Conservation (phyloP, 257 asterid species). For the Solanum rostratum region DNA sequence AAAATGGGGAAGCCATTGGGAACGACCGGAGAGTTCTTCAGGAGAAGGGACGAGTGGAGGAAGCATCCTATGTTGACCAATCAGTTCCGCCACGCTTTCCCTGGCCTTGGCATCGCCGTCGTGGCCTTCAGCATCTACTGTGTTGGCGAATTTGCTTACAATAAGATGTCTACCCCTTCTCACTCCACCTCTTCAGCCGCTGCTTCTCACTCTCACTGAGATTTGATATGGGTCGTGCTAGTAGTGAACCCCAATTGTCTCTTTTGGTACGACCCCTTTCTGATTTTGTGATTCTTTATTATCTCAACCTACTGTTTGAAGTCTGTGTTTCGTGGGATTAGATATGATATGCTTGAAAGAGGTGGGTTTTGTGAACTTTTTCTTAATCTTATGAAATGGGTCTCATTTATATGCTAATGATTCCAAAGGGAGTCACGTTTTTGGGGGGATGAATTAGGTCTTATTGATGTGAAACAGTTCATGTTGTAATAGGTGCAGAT, state of each 20-base stretch:
- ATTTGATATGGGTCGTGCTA: background rate
- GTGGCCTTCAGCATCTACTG: constrained; percentile 78
- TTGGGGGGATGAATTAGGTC: background rate
- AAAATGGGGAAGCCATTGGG: constrained; percentile 42
- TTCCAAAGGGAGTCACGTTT: background rate
- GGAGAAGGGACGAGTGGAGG: constrained; percentile 89
- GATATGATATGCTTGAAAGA: background rate
- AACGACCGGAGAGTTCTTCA: constrained; percentile 86
- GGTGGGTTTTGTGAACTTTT: background rate
- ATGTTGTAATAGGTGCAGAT: background rate
- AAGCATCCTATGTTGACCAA: constrained; percentile 82
- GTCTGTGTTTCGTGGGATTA: background rate
- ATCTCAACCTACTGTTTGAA: background rate
- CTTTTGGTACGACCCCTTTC: background rate
- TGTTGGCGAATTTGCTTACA: constrained; percentile 22
- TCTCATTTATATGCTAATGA: background rate
- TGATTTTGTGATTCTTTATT: background rate
- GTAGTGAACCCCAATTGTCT: background rate
- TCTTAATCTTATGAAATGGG: background rate
- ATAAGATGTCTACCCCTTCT: constrained; percentile 48
- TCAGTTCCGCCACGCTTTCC: constrained; percentile 89
- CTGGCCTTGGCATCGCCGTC: constrained; percentile 84
- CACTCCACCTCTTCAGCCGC: constrained; percentile 45
- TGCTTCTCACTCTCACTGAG: constrained; percentile 43
- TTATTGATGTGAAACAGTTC: background rate